Evolutionary conservation across 805 yeast genomes (phyloP).

Genomic region (Candida caryicola): DNA sequence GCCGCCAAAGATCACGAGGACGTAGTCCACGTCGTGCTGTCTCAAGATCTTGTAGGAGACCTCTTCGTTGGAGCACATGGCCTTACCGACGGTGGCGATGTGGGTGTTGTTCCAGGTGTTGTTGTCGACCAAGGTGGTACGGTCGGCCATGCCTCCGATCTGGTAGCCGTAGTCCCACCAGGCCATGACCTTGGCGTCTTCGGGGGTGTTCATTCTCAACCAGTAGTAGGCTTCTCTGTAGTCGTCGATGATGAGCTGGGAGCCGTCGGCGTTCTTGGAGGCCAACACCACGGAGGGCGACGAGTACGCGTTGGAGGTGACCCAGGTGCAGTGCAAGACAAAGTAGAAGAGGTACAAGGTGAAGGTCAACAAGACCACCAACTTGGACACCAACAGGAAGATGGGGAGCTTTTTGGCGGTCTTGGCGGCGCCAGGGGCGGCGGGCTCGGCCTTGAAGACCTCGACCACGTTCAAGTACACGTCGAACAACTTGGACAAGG

Average conservation of each 20-base stretch:
- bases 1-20: constrained; percentile 92
- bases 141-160: constrained; percentile 99
- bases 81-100: constrained; percentile 98
- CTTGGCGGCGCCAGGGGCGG: constrained; percentile 10
- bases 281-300: constrained; percentile 97
- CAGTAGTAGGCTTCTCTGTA: constrained; percentile 98
- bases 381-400: constrained; percentile 50
- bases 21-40: constrained; percentile 93
- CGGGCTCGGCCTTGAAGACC: constrained; percentile 18
- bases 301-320: constrained; percentile 90
- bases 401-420: constrained; percentile 15
- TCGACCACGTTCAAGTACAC: constrained; percentile 68
- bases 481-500: constrained; percentile 80
- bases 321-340: constrained; percentile 96
- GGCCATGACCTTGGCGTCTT: constrained; percentile 93
- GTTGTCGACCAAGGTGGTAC: constrained; percentile 97
- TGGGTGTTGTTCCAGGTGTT: constrained; percentile 99
- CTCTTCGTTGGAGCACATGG: constrained; percentile 89
- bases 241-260: constrained; percentile 83
- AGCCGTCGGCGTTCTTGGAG: constrained; percentile 79
- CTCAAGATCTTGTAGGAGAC: constrained; percentile 83
- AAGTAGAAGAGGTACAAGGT: constrained; percentile 72
- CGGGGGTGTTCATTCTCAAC: constrained; percentile 96
- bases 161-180: constrained; percentile 99
- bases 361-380: constrained; percentile 65